Conservation (phyloP, 306 rosid species). For the Dryas drummondii region DNA sequence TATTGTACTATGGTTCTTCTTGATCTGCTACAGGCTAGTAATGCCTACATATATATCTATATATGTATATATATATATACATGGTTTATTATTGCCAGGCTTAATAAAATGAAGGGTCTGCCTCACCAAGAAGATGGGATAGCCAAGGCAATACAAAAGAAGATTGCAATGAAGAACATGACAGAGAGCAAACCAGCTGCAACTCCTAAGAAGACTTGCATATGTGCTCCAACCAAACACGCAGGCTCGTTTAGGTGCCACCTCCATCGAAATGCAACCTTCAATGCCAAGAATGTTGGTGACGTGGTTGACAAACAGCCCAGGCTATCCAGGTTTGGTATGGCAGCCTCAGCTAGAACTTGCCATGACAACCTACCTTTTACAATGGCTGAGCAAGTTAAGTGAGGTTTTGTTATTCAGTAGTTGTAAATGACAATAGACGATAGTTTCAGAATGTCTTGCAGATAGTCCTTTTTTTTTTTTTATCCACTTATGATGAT, state of each 20-base stretch:
- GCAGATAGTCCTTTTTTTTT: not conserved
- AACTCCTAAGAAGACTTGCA: constrained; percentile 17
- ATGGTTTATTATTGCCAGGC: not conserved
- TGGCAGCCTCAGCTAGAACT: constrained; percentile 8
- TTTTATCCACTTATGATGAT: not conserved
- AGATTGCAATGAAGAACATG: not conserved
- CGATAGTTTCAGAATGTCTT: not conserved
- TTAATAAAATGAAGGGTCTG: constrained; percentile 6
- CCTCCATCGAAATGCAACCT: constrained; percentile 14
- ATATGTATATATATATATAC: not conserved
- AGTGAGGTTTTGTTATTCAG: not conserved
- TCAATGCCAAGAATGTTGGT: not conserved
- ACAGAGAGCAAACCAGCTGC: not conserved
- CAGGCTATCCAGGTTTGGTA: constrained; percentile 27
- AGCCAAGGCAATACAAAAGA: not conserved
- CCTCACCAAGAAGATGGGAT: constrained; percentile 2
- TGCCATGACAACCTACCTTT: not conserved
- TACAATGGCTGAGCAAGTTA: constrained; percentile 11
- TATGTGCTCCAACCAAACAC: constrained; percentile 34
- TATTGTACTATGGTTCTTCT: no score
- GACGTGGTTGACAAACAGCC: constrained; percentile 1
- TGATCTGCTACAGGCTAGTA: no score
- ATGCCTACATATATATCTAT: not conserved
- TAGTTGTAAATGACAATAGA: not conserved
- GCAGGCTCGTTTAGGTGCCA: constrained; percentile 31